Evolutionary conservation across 345 rosid genomes (phyloP), one percentile per base, ranked within the genome.

Genomic region (Syzygium oleosum): DNA sequence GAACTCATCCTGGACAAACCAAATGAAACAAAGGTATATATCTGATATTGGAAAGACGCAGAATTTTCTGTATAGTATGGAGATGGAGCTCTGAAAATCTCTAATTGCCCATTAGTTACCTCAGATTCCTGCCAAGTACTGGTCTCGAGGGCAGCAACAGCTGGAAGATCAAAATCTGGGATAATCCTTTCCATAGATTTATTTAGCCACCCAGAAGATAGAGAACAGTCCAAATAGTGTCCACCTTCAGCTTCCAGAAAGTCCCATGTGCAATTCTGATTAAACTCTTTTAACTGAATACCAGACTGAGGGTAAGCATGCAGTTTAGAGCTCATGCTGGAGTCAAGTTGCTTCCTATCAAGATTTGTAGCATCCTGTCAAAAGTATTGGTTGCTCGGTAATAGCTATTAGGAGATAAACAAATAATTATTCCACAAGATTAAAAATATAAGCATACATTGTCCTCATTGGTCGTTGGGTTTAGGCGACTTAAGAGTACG

Each of bases 401-500:
- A 88, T 51, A 34, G 84, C 79, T 49, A 59, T 90, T 49, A 87
- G 89, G 77, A 86, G 25, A 3, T 12, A 87, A 77, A 88, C 84
- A 85, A 43, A 90, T n/a, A 61, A 84, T 59, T 51, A 23, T 49
- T 85, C 85, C 63, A 52, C 77, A 73, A 49, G 52, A 65, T 68
- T 78, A 86, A 59, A 68, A 38, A 56, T 86, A 86, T 55, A 86
- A 88, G 86, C 96, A 86, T 95, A 95, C 97, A 59, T 91, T 90
- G 23, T 90, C 92, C 88, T 91, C 91, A 38, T 88, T 88, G 68
- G 85, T 89, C 34, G 84, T 87, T 52, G 95, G 94, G 85, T 91
- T 87, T 84, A 92, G 89, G 92, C 93, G 92, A 80, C 91, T 87
- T 54, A 95, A 92, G 90, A 95, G 93, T 88, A 90, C 12, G 87